Conservation (phyloP, 1,284 basidiomycete species). For the Ceratobasidium sp. region DNA sequence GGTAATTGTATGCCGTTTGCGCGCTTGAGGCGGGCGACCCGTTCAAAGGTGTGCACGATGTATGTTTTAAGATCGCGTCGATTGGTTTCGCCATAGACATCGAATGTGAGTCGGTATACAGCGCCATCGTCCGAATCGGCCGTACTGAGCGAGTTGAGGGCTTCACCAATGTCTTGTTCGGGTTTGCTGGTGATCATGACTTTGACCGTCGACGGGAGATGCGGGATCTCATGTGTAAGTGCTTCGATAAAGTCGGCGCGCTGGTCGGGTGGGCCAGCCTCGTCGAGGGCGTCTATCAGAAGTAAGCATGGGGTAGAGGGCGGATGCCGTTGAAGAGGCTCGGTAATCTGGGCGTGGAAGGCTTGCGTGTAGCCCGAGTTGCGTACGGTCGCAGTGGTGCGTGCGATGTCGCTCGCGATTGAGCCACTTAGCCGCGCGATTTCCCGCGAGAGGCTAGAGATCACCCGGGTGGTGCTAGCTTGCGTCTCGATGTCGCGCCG, state of each 20-base stretch:
- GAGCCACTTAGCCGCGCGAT: not conserved
- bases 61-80: conserved; percentile 8
- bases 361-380: not conserved
- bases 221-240: conserved; percentile 19
- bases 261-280: conserved; percentile 8
- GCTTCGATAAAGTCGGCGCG: conserved; percentile 20
- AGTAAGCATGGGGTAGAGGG: not conserved
- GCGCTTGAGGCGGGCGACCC: not conserved
- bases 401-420: conserved; percentile 8
- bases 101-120: conserved; percentile 34
- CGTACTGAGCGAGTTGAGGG: conserved; percentile 5
- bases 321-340: conserved; percentile 1
- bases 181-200: conserved; percentile 35
- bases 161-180: conserved; percentile 27
- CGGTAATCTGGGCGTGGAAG: conserved; percentile 23
- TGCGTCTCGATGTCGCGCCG: conserved; percentile 22
- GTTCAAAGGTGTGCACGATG: conserved; percentile 12
- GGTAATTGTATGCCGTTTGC: not conserved
- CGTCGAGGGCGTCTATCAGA: conserved; percentile 31
- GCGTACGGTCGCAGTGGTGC: not conserved
- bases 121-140: conserved; percentile 14
- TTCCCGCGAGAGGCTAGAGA: conserved; percentile 12
- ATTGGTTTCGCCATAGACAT: conserved; percentile 33
- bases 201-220: conserved; percentile 12
- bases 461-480: not conserved